A percentile compares a stretch with the other conserved stretches of the same genome.
Conservation (phyloP, 768 basidiomycete genomes). For the Myochromella boudieri region DNA sequence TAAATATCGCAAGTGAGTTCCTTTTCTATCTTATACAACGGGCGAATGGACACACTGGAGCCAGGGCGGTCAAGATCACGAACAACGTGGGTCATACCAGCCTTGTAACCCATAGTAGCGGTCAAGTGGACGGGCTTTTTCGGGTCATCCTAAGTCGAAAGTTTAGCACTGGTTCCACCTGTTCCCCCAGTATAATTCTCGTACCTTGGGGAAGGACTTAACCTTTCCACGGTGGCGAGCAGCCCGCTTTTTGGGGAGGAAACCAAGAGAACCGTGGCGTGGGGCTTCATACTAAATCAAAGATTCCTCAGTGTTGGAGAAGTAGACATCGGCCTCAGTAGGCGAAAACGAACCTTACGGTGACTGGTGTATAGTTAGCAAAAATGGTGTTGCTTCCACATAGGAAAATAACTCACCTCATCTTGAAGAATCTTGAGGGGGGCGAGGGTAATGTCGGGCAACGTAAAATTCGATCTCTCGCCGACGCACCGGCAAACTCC, state of each 20-base stretch:
- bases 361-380: slow-evolving; percentile 49
- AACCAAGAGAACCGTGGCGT: slow-evolving; percentile 96
- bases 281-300: slow-evolving; percentile 88
- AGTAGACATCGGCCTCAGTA: slow-evolving; percentile 6
- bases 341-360: slow-evolving; percentile 66
- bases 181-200: slow-evolving; percentile 19
- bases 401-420: slow-evolving; percentile 52
- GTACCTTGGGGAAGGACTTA: slow-evolving; percentile 98
- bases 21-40: background rate
- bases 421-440: slow-evolving; percentile 51
- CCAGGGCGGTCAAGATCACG: slow-evolving; percentile 99
- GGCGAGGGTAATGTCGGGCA: slow-evolving; percentile 32
- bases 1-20: slow-evolving; percentile 31
- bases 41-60: slow-evolving; percentile 72
- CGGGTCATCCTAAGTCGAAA: slow-evolving; percentile 82
- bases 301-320: background rate
- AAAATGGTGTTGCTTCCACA: slow-evolving; percentile 11
- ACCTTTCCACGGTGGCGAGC: slow-evolving; percentile 98
- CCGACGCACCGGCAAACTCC: slow-evolving; percentile 32
- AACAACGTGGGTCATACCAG: slow-evolving; percentile 99
- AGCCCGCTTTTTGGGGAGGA: slow-evolving; percentile 94
- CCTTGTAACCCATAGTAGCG: slow-evolving; percentile 99
- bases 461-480: slow-evolving; percentile 24
- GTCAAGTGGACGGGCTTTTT: slow-evolving; percentile 99
- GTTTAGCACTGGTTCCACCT: background rate